phyloP scores from a whole-genome alignment of 2,329 filamentous ascomycete species.

The Pyrenophora teres region DNA sequence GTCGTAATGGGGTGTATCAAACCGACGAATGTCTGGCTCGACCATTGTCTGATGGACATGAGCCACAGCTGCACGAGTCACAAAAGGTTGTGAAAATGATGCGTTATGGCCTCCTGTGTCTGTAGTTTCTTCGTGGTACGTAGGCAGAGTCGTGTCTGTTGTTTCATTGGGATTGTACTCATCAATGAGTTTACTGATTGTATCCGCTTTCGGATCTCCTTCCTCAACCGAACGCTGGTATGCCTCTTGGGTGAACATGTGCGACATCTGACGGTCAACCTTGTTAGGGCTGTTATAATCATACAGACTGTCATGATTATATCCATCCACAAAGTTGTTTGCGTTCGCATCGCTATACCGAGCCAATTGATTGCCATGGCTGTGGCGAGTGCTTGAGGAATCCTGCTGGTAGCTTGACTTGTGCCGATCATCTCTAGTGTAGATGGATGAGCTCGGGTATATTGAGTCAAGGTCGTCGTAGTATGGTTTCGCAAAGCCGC shows the following conservation, averaged over 20 bases:
- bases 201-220: conserved; percentile 35
- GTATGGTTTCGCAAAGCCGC: conserved; percentile 23
- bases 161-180: conserved; percentile 26
- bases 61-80: neutral
- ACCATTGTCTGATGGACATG: neutral
- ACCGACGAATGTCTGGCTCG: conserved; percentile 26
- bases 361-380: conserved; percentile 28
- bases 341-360: conserved; percentile 22
- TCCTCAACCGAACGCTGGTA: conserved; percentile 16
- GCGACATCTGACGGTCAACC: conserved; percentile 16
- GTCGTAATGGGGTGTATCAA: conserved; percentile 5
- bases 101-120: neutral
- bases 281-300: conserved; percentile 15
- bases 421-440: conserved; percentile 30
- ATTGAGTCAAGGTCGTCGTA: conserved; percentile 39
- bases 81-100: no score
- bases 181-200: conserved; percentile 42
- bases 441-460: conserved; percentile 40
- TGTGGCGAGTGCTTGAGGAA: conserved; percentile 23
- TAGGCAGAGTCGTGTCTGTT: conserved; percentile 7
- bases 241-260: conserved; percentile 17
- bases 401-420: conserved; percentile 29
- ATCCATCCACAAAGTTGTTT: conserved; percentile 18
- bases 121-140: neutral
- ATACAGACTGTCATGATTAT: conserved; percentile 21